Base-by-base conservation (phyloP, 148 eudicot genomes). In the Diospyros lotus region DNA sequence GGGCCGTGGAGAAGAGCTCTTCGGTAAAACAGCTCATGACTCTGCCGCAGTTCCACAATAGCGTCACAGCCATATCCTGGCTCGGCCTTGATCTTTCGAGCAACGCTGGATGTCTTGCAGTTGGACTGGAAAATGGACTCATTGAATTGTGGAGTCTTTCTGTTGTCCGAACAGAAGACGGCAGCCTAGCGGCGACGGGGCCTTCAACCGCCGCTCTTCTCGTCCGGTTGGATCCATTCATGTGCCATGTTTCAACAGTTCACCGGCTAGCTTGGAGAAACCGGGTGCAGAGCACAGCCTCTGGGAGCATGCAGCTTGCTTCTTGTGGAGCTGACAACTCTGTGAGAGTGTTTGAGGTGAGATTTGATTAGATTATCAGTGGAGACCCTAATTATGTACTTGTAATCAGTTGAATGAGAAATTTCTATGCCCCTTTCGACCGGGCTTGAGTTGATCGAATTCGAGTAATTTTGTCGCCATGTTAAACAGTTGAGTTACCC, bases 321-420 rank as follows among this genome's bases (percentile, higher is more conserved):
- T 92, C 98, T 39, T 90, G 98, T 79, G 97, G 98, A 18, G 97
- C 88, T 62, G 98, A 95, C 87, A 88, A 95, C 75, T 85, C 93
- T 84, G 97, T 92, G 44, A 87, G 93, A 72, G 84, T 92, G 8
- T 90, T 87, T 67, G 73, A 83, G 74, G 87, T 91, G 73, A 78
- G 81, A 70, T 67, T 88, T 73, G 43, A 63, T 68, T 67, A 72
- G 64, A 41, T 46, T 10, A 12, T 15, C 44, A 53, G 1, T 28
- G 13, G 13, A 9, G 56, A 51, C 44, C 58, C 75, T 71, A 64
- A 69, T 58, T 68, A 56, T 52, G 18, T 45, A 41, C 14, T 48
- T 48, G 52, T 48, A 28, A 14, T 54, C 9, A 53, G 61, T 70
- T 42, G 14, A 8, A 39, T 7, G 43, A 70, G 73, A 41, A 54